Conservation (phyloP, 345 rosid species). For the Gossypium rotundifolium region DNA sequence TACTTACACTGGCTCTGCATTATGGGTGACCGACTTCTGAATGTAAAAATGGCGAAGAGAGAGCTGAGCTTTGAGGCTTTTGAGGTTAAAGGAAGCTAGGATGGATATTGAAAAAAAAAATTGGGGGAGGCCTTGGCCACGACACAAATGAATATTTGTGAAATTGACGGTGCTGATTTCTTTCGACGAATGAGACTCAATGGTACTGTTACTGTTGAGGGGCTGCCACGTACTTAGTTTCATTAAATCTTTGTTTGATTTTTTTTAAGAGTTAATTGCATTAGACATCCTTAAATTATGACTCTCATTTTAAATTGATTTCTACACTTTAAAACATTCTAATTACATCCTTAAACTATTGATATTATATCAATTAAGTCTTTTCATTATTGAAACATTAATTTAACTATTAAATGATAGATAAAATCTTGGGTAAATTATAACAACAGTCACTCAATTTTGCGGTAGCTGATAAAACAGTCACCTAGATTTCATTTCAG, state of each 20-base stretch:
- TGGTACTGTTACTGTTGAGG: not conserved
- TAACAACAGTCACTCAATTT: too few relatives aligned
- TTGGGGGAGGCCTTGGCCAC: not conserved
- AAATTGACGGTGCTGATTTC: slow-evolving; percentile 32
- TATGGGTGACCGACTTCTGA: not conserved
- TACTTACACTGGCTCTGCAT: not conserved
- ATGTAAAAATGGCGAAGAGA: not conserved
- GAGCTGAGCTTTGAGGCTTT: not conserved
- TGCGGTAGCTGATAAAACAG: too few relatives aligned
- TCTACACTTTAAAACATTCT: too few relatives aligned
- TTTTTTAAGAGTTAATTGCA: not conserved
- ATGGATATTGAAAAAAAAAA: too few relatives aligned
- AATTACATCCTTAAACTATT: too few relatives aligned
- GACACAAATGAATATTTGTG: slow-evolving; percentile 19
- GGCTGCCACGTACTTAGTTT: not conserved
- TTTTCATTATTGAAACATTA: too few relatives aligned
- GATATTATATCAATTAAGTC: too few relatives aligned
- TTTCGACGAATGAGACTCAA: slow-evolving; percentile 21
- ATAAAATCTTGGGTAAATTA: too few relatives aligned
- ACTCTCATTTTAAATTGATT: too few relatives aligned
- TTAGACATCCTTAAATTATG: too few relatives aligned
- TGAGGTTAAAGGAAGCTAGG: not conserved
- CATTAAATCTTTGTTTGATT: not conserved
- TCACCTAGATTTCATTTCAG: too few relatives aligned
- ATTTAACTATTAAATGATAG: too few relatives aligned